phyloP scores from a whole-genome alignment of 2,329 filamentous ascomycete genomes.

The Nemania serpens region DNA sequence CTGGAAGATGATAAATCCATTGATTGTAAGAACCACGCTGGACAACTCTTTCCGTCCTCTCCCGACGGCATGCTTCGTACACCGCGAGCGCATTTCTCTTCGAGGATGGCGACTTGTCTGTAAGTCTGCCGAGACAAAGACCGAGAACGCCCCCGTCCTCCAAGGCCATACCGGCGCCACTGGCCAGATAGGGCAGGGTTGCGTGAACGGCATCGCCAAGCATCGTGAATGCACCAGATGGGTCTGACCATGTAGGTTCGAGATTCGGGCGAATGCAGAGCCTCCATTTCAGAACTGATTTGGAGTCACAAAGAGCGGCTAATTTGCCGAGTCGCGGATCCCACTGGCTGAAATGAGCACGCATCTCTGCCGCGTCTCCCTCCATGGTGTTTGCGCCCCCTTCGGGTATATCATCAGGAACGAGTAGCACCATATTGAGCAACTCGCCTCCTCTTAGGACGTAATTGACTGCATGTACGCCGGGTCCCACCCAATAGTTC shows the following conservation, averaged over 20 bases:
- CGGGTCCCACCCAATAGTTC: constrained; percentile 58
- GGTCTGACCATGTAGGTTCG: constrained; percentile 59
- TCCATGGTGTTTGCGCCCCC: constrained; percentile 44
- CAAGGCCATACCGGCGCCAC: constrained; percentile 62
- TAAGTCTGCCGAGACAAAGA: constrained; percentile 55
- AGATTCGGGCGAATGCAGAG: constrained; percentile 37
- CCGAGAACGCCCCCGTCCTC: constrained; percentile 57
- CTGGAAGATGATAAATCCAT: constrained; percentile 64
- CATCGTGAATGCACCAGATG: constrained; percentile 60
- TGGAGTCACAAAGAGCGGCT: constrained; percentile 52
- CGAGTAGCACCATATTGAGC: constrained; percentile 57
- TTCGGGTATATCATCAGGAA: constrained; percentile 55
- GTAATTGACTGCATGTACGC: constrained; percentile 58
- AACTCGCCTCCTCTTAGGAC: constrained; percentile 52
- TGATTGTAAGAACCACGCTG: constrained; percentile 64
- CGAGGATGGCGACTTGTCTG: constrained; percentile 44
- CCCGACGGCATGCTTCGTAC: constrained; percentile 62
- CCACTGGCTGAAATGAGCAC: constrained; percentile 59
- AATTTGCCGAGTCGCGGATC: constrained; percentile 62
- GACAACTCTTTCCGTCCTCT: constrained; percentile 64
- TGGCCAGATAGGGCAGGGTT: constrained; percentile 65
- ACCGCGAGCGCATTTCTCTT: constrained; percentile 46
- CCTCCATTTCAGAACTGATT: constrained; percentile 60
- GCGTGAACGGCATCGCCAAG: constrained; percentile 63
- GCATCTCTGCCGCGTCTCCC: constrained; percentile 45